Base-by-base conservation (phyloP, 2,329 filamentous ascomycete genomes). In the Xylaria hypoxylon region DNA sequence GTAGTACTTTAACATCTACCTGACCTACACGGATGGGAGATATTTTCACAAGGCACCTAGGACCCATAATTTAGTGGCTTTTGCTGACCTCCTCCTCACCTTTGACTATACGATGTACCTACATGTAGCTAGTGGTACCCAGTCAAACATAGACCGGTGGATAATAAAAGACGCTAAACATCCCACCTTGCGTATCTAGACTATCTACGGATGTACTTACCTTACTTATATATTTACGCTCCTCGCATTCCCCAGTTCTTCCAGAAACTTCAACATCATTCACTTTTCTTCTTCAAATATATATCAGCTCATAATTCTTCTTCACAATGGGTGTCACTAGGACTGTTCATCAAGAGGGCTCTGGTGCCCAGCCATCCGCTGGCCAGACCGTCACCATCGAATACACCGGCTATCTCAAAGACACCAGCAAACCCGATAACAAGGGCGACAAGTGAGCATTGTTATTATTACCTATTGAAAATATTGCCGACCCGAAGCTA, bases 361-460 rank as follows among this genome's bases (percentile, higher is more conserved):
- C 86, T 75, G 84, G 85, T 64, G 78, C 88, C 74, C 83, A 80
- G 71, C 92, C 95, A 64, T 77, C 81, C 71, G 75, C 77, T 17
- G 91, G 92, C 71, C 89, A 97, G 79, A 87, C 82, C 28, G 92
- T 98, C 76, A 88, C 87, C 76, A 97, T 98, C 77, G 89, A 96
- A 82, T 98, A 98, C 86, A 96, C 91, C 47, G 96, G 96, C 75
- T 97, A 85, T 82, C 86, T 98, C 70, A 92, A 91, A 81, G 90
- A 96, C 76, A 76, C 83, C 24, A 81, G 76, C 70, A 81, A 87
- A 78, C 80, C 86, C 19, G 84, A 88, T 64, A 84, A 87, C 76
- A 88, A 92, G 86, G 94, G 94, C 75, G 81, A 79, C 28, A 77
- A 93, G 94, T 97, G 83, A 76, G 90, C 81, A 17, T n/a, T 52